These are phyloP conservation scores for Tetrahymena borealis DNA, from an alignment of 73 alveolate genomes.

Conservation along the genomic window DNA sequence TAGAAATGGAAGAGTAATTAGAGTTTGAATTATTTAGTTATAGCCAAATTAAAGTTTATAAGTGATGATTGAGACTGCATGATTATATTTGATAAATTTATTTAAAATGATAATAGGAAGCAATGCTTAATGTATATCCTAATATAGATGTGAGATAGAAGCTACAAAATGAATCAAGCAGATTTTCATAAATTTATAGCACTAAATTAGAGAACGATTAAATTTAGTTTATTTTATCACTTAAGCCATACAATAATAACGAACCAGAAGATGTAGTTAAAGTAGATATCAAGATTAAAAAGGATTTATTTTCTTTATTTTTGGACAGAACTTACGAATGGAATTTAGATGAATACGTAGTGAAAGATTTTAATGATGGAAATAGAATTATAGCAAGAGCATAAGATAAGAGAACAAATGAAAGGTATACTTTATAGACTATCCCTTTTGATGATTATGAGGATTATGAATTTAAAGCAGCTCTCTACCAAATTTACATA, in stretches of 20 bases:
- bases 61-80: not conserved
- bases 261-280: not conserved
- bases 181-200: not conserved
- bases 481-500: conserved; percentile 25
- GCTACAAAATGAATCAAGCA: not conserved
- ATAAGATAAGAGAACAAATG: conserved; percentile 23
- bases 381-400: conserved; percentile 16
- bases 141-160: not conserved
- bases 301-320: not conserved
- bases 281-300: not conserved
- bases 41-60: not conserved
- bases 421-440: conserved; percentile 18
- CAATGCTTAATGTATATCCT: not conserved
- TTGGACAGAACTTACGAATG: not conserved
- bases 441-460: conserved; percentile 36
- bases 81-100: not conserved
- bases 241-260: not conserved
- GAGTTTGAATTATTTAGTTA: not conserved
- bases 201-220: not conserved
- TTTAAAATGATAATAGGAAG: not conserved
- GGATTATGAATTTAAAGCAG: conserved; percentile 37
- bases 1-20: not conserved
- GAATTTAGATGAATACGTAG: not conserved
- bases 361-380: not conserved
- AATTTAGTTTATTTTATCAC: not conserved